Evolutionary conservation across 2,329 filamentous ascomycete genomes (phyloP).

Genomic region (Nemania bipapillata): DNA sequence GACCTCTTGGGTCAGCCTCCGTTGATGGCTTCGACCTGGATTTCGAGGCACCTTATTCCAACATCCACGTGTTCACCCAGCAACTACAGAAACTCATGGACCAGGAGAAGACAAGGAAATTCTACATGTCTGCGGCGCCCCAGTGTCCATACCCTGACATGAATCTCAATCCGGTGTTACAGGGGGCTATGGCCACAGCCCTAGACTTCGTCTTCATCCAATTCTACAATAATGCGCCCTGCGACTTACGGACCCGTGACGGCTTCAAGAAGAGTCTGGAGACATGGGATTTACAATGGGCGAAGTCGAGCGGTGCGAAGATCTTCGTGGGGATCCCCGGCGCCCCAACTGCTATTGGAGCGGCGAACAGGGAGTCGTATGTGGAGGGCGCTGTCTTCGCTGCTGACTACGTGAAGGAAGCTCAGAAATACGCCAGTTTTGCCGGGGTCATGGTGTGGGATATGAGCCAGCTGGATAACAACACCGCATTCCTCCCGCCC

Average conservation of each 20-base stretch:
- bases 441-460: slow-evolving; percentile 78
- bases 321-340: slow-evolving; percentile 72
- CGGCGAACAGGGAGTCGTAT: slow-evolving; percentile 58
- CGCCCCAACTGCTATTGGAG: slow-evolving; percentile 61
- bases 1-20: slow-evolving; percentile 74
- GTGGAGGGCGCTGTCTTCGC: slow-evolving; percentile 58
- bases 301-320: slow-evolving; percentile 66
- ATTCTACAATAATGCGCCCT: slow-evolving; percentile 76
- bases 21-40: slow-evolving; percentile 83
- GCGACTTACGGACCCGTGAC: slow-evolving; percentile 62
- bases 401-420: slow-evolving; percentile 63
- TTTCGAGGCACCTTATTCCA: slow-evolving; percentile 69
- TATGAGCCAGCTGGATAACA: slow-evolving; percentile 68
- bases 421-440: slow-evolving; percentile 66
- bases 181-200: slow-evolving; percentile 56
- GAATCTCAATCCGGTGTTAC: slow-evolving; percentile 66
- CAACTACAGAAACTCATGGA: slow-evolving; percentile 67
- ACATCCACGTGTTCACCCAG: slow-evolving; percentile 70
- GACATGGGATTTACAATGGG: slow-evolving; percentile 73
- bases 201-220: slow-evolving; percentile 72
- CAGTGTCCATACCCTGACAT: slow-evolving; percentile 74
- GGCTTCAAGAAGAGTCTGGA: slow-evolving; percentile 61
- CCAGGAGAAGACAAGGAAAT: slow-evolving; percentile 52
- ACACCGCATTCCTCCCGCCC: slow-evolving; percentile 64
- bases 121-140: slow-evolving; percentile 71